Percentiles rank a stretch among this genome's conserved stretches.
Conservation (phyloP, 1,284 basidiomycete species). For the Xanthoconium separans region DNA sequence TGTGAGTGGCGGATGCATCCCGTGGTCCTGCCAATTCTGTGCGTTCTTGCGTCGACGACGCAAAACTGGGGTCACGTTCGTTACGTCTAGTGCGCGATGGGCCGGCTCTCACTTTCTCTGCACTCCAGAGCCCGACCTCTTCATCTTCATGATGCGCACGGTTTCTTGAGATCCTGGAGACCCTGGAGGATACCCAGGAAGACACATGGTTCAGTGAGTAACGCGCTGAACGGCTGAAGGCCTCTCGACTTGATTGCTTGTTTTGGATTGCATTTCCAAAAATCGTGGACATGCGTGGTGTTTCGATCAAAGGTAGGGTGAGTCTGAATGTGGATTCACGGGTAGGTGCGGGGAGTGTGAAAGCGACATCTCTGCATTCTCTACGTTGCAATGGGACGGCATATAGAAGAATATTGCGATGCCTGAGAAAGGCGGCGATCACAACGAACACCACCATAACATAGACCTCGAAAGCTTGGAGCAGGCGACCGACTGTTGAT, state of each 20-base stretch:
- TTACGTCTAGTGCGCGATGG: conserved; percentile 4
- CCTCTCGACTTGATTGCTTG: conserved; percentile 17
- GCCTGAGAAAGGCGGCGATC: conserved; percentile 46
- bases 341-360: conserved; percentile 25
- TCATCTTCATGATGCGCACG: conserved; percentile 28
- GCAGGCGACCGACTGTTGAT: conserved; percentile 64
- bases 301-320: conserved; percentile 29
- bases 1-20: conserved; percentile 5
- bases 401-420: conserved; percentile 7
- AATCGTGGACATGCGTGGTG: conserved; percentile 24
- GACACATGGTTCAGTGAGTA: conserved; percentile 33
- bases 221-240: conserved; percentile 18
- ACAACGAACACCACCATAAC: conserved; percentile 58
- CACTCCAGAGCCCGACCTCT: conserved; percentile 37
- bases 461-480: conserved; percentile 67
- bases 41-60: conserved; percentile 4
- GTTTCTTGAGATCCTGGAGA: conserved; percentile 22
- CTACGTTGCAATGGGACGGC: not conserved
- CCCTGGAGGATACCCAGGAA: conserved; percentile 33
- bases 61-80: not conserved
- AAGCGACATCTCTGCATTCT: not conserved
- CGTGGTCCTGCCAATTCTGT: conserved; percentile 6
- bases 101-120: conserved; percentile 26
- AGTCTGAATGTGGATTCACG: conserved; percentile 33
- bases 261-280: conserved; percentile 5